Evolutionary conservation across 805 yeast species (phyloP).

Genomic region (Scheffersomyces stipitis): DNA sequence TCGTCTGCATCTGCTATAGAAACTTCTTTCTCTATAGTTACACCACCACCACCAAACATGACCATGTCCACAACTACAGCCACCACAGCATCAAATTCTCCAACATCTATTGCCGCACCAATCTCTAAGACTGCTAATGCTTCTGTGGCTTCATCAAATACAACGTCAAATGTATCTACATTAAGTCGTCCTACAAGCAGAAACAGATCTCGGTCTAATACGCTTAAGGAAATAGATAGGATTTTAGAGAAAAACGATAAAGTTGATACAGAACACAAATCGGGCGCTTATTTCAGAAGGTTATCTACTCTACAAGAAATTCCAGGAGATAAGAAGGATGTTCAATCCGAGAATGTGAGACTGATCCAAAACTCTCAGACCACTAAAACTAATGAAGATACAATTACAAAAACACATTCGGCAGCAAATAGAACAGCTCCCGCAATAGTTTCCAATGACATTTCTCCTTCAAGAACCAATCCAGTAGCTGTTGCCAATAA

Average conservation of each 20-base stretch:
- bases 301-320: conserved; percentile 62
- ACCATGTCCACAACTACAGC: conserved; percentile 14
- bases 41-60: conserved; percentile 16
- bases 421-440: not conserved
- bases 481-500: not conserved
- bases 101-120: conserved; percentile 2
- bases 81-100: conserved; percentile 10
- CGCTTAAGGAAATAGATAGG: conserved; percentile 33
- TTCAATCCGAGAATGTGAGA: not conserved
- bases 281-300: conserved; percentile 64
- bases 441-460: not conserved
- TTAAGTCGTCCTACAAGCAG: conserved; percentile 13
- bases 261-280: conserved; percentile 47
- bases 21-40: conserved; percentile 10
- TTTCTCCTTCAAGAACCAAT: not conserved
- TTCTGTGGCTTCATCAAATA: conserved; percentile 1
- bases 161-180: conserved; percentile 4
- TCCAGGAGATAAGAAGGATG: conserved; percentile 27
- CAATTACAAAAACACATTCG: no score
- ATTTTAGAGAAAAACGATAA: conserved; percentile 37
- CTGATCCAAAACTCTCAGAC: no score
- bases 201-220: conserved; percentile 34
- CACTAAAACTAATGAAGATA: no score
- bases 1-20: conserved; percentile 25
- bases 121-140: conserved; percentile 1